These are phyloP conservation scores for Galerina sulciceps DNA, from an alignment of 768 basidiomycete genomes.

Conservation along the genomic window DNA sequence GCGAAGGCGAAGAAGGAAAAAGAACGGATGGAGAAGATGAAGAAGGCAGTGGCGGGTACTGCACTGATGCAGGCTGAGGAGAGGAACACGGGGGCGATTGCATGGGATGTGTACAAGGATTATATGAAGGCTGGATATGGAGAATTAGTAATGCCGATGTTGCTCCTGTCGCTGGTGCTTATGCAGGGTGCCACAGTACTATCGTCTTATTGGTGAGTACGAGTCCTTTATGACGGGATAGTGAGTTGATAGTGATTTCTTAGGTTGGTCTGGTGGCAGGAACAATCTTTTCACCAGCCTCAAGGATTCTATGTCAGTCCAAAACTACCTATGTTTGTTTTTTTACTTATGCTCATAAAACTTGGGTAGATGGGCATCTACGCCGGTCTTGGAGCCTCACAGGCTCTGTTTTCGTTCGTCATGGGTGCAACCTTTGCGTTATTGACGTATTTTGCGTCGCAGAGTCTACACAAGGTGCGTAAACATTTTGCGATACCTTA, in stretches of 20 bases:
- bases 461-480: constrained; percentile 61
- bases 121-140: constrained; percentile 79
- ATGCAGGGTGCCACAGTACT: constrained; percentile 75
- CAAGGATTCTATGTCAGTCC: constrained; percentile 72
- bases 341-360: constrained; percentile 1
- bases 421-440: constrained; percentile 69
- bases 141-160: constrained; percentile 60
- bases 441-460: constrained; percentile 76
- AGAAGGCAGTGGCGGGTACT: constrained; percentile 45
- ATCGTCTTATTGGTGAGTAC: constrained; percentile 70
- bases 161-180: constrained; percentile 63
- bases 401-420: constrained; percentile 70
- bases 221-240: background rate
- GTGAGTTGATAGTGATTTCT: background rate
- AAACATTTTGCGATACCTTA: background rate
- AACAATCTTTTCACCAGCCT: constrained; percentile 58
- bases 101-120: constrained; percentile 52
- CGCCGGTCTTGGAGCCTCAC: constrained; percentile 70
- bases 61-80: constrained; percentile 86
- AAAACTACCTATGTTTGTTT: background rate
- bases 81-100: constrained; percentile 76
- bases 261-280: constrained; percentile 89
- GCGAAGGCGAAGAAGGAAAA: constrained; percentile 44
- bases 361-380: constrained; percentile 76
- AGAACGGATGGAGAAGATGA: constrained; percentile 44